These are phyloP conservation scores for Lophiostoma macrostomum DNA, from an alignment of 495 filamentous ascomycete species.

Conservation along the genomic window DNA sequence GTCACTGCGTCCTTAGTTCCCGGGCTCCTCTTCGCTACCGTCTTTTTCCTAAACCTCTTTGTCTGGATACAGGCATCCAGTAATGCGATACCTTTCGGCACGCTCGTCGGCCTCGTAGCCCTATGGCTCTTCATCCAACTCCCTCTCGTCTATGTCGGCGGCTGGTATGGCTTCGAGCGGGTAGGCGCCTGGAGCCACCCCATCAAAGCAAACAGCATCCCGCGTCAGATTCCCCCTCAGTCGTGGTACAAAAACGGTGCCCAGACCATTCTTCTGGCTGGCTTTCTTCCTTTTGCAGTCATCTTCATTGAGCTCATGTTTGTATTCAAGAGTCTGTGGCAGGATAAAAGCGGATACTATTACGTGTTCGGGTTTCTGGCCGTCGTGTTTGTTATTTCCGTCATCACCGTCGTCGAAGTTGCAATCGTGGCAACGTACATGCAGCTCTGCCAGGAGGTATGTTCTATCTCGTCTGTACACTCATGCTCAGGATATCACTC, in stretches of 20 bases:
- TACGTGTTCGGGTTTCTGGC: constrained; percentile 92
- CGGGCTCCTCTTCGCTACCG: constrained; percentile 70
- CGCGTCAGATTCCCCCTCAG: constrained; percentile 74
- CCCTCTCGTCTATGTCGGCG: constrained; percentile 81
- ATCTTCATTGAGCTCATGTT: constrained; percentile 93
- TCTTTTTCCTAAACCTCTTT: constrained; percentile 88
- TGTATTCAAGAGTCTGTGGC: constrained; percentile 88
- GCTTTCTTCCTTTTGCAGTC: constrained; percentile 85
- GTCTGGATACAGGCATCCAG: constrained; percentile 92
- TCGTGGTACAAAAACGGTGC: constrained; percentile 72
- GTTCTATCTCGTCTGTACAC: constrained; percentile 14
- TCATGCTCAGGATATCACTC: no score
- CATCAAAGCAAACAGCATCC: constrained; percentile 71
- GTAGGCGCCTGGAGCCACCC: constrained; percentile 78
- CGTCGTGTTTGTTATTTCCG: constrained; percentile 68
- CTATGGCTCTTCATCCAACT: constrained; percentile 90
- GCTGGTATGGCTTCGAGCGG: constrained; percentile 72
- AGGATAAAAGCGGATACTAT: constrained; percentile 91
- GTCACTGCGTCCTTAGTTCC: constrained; percentile 84
- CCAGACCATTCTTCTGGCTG: constrained; percentile 66
- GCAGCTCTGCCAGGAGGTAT: constrained; percentile 73
- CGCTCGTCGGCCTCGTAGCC: constrained; percentile 69
- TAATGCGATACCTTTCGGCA: constrained; percentile 86
- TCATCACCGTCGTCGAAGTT: constrained; percentile 81
- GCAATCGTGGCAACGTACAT: constrained; percentile 87